Evolutionary conservation across 2,329 filamentous ascomycete genomes (phyloP).

Genomic region (Esteya vermicola): DNA sequence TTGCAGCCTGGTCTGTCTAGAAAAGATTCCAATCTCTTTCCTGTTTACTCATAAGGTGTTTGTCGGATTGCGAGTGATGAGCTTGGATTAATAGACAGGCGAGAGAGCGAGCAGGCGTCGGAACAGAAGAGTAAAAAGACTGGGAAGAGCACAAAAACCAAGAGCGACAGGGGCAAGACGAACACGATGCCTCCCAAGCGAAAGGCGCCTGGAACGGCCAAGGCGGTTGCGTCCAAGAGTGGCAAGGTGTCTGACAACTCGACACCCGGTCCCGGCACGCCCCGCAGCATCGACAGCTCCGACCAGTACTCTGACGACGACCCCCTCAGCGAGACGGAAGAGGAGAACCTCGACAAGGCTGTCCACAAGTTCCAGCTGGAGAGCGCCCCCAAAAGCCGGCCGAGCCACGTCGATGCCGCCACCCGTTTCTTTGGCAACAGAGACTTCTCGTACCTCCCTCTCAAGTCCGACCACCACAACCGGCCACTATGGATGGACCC

Average conservation of each 20-base stretch:
- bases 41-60: too few species aligned
- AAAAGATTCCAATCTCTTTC: too few species aligned
- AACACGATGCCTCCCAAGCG: constrained; percentile 53
- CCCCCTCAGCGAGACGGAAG: constrained; percentile 33
- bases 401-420: constrained; percentile 14
- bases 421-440: constrained; percentile 18
- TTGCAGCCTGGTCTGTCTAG: too few species aligned
- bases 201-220: constrained; percentile 39
- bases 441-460: constrained; percentile 68
- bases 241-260: constrained; percentile 42
- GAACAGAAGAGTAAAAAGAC: too few species aligned
- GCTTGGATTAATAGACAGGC: too few species aligned
- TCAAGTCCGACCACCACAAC: constrained; percentile 82
- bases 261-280: constrained; percentile 46
- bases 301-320: constrained; percentile 40
- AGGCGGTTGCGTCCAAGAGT: constrained; percentile 33
- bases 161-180: not conserved
- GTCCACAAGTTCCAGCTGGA: constrained; percentile 48
- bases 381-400: constrained; percentile 2
- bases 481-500: constrained; percentile 92
- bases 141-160: not conserved
- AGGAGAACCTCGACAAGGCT: constrained; percentile 41
- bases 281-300: constrained; percentile 38
- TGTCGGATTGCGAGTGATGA: too few species aligned
- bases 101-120: too few species aligned